Percentiles rank a stretch among this genome's conserved stretches.
Evolutionary conservation across 78 protist genomes (phyloP).

Genomic region (Pigoraptor vietnamica): DNA sequence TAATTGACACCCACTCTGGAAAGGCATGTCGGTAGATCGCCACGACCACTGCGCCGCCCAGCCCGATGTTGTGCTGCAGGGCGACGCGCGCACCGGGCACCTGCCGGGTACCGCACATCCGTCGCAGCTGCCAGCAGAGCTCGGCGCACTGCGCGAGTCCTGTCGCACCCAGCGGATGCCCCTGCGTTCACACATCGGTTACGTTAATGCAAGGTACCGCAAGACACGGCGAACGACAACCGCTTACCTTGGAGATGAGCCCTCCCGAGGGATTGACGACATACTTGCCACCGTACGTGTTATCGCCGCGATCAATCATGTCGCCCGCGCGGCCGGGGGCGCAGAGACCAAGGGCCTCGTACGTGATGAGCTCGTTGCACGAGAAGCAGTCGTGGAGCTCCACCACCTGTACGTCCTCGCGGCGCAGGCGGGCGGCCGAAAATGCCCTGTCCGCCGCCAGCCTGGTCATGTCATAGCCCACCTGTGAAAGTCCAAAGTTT

Average conservation of each 20-base stretch:
- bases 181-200: background rate
- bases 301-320: constrained; percentile 17
- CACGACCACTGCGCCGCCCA: constrained; percentile 38
- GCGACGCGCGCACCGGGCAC: background rate
- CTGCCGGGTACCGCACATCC: constrained; percentile 25
- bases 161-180: constrained; percentile 5
- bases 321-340: constrained; percentile 21
- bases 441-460: constrained; percentile 12
- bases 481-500: too few relatives aligned
- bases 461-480: constrained; percentile 25
- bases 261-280: constrained; percentile 49
- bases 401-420: constrained; percentile 28
- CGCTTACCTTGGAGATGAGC: constrained; percentile 28
- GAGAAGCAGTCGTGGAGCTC: constrained; percentile 54
- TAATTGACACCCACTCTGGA: background rate
- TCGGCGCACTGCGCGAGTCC: constrained; percentile 31
- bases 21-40: background rate
- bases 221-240: too few relatives aligned
- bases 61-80: constrained; percentile 39
- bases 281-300: constrained; percentile 50
- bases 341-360: constrained; percentile 40
- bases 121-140: constrained; percentile 39
- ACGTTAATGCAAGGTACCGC: background rate
- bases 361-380: constrained; percentile 44
- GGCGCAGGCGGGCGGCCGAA: background rate